phyloP scores from a whole-genome alignment of 306 rosid genomes.

The Dicorynia guianensis region DNA sequence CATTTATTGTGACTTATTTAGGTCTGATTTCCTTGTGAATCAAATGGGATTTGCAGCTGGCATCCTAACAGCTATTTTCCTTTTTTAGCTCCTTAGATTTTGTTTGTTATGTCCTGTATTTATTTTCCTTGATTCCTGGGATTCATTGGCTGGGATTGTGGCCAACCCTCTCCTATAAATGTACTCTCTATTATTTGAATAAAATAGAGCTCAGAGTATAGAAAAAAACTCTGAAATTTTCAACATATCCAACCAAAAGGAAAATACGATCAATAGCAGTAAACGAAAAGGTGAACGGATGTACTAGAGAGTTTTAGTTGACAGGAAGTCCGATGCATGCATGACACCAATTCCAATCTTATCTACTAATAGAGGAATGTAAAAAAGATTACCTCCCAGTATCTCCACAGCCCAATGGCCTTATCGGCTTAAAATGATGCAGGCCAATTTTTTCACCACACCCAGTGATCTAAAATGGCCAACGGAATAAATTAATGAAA shows the following conservation, averaged over 20 bases:
- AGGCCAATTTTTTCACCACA: slow-evolving; percentile 75
- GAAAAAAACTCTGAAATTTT: too few species aligned
- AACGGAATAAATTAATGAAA: slow-evolving; percentile 36
- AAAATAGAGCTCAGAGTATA: too few species aligned
- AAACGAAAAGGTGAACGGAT: background rate
- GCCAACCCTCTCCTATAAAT: too few species aligned
- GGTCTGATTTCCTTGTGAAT: too few species aligned
- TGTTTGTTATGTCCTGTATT: too few species aligned
- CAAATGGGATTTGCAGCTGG: too few species aligned
- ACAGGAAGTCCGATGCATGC: background rate
- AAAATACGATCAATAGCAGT: slow-evolving; percentile 7
- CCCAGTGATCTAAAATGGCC: slow-evolving; percentile 57
- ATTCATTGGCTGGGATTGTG: too few species aligned
- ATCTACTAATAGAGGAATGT: background rate
- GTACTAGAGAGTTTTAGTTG: background rate
- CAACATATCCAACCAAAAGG: background rate
- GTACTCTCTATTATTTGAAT: too few species aligned
- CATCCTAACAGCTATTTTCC: too few species aligned
- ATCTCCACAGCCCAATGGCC: slow-evolving; percentile 93
- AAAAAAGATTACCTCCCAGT: slow-evolving; percentile 81
- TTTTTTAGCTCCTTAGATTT: too few species aligned
- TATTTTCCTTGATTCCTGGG: too few species aligned
- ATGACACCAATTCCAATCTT: background rate
- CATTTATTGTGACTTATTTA: too few species aligned
- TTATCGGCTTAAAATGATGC: slow-evolving; percentile 81